Evolutionary conservation across 768 basidiomycete species (phyloP), one percentile per base, ranked within the genome.

Genomic region (Lactarius evosmus): DNA sequence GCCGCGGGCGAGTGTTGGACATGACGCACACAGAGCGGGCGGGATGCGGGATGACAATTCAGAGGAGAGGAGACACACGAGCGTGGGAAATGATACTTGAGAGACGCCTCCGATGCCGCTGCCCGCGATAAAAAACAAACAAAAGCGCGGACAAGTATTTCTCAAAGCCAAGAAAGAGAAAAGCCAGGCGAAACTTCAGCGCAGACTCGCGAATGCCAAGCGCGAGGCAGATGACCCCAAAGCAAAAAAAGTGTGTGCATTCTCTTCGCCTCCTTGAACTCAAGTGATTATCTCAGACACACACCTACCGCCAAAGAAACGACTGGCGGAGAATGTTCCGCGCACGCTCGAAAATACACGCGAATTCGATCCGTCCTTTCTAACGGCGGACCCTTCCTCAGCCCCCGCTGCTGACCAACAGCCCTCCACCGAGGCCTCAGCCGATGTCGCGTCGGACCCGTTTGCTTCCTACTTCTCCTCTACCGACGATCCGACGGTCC

Each of bases 271-370:
- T 30, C 4, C 34, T 19, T 38, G n/a, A 6, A 9, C n/a, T 8
- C 16, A 1, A n/a, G 25, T 50, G 34, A 36, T 25, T 46, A 22
- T n/a, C 25, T 36, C 32, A 38, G 16, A 62, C 53, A 5, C 22
- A 44, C 4, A 22, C 22, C 46, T 12, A 27, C 44, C 25, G 12
- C 44, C 25, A 12, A 62, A 95, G 93, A 88, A 87, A 86, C 86
- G 95, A 61, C 76, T 91, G 27, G 82, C 84, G 7, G 85, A 89
- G 70, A 97, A 97, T 78, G 81, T 95, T 11, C 95, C 95, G 0
- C 83, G 83, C 51, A 99, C 97, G 0, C 83, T 98, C 27, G 97
- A 99, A 72, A 98, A 98, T 73, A 90, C 86, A 64, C 86, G 95
- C 66, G 89, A 95, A 74, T 90, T 85, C 72, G 89, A 89, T 71